phyloP scores from a whole-genome alignment of 116 monocot species.

The Dioscorea cayenensis region DNA sequence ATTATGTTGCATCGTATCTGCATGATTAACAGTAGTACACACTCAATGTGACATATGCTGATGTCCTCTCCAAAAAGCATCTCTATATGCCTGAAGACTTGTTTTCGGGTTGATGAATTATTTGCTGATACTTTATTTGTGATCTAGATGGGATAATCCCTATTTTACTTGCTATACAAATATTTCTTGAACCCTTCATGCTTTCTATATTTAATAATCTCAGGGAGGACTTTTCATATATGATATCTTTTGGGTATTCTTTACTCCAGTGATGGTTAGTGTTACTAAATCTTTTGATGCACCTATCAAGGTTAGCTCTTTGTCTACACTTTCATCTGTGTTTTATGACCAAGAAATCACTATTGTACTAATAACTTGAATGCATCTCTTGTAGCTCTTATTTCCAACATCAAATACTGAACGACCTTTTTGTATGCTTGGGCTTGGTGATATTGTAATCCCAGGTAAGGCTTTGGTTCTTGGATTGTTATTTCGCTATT shows the following conservation, averaged over 20 bases:
- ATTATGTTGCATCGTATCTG: too few relatives aligned
- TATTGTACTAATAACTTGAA: background rate
- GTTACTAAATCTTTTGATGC: conserved; percentile 99
- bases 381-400: conserved; percentile 50
- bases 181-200: background rate
- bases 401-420: conserved; percentile 79
- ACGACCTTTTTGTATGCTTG: conserved; percentile 93
- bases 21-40: too few relatives aligned
- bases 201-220: background rate
- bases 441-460: conserved; percentile 97
- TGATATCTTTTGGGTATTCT: conserved; percentile 99
- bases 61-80: too few relatives aligned
- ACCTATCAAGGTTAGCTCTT: conserved; percentile 84
- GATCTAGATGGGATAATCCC: background rate
- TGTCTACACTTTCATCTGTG: background rate
- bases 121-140: background rate
- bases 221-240: conserved; percentile 94
- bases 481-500: background rate
- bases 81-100: too few relatives aligned
- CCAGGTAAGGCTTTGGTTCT: conserved; percentile 40
- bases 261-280: conserved; percentile 99
- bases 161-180: background rate
- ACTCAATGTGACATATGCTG: too few relatives aligned
- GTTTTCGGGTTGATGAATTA: too few relatives aligned
- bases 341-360: background rate